Conservation (phyloP, 257 asterid species). For the Primulina huaijiensis region DNA sequence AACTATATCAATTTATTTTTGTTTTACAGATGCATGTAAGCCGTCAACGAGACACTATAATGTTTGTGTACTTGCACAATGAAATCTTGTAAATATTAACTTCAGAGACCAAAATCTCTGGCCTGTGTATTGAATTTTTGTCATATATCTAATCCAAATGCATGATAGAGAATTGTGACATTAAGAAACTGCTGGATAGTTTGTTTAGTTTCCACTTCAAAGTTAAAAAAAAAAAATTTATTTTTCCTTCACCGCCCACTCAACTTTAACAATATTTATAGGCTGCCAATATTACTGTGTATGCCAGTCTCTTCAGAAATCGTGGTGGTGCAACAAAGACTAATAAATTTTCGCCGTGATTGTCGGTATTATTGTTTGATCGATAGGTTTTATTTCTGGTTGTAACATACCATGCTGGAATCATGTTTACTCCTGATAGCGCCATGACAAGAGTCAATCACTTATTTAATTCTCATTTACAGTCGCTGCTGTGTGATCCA, state of each 20-base stretch:
- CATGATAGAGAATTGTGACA: not conserved
- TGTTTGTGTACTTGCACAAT: not conserved
- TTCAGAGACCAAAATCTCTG: not conserved
- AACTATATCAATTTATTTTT: no score
- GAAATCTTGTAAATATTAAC: no score
- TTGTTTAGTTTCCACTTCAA: slow-evolving; percentile 2
- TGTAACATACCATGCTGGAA: not conserved
- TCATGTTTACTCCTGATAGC: slow-evolving; percentile 1
- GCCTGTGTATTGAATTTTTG: no score
- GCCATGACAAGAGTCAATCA: not conserved
- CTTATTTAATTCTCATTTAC: slow-evolving; percentile 15
- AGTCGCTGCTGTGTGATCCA: slow-evolving; percentile 89
- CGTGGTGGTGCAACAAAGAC: not conserved
- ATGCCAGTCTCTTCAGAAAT: not conserved
- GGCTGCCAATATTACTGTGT: not conserved
- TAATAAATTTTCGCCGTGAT: not conserved
- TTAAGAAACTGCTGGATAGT: not conserved
- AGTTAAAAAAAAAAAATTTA: not conserved
- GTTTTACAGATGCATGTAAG: not conserved
- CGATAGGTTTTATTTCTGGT: not conserved
- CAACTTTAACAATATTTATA: not conserved
- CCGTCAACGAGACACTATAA: no score
- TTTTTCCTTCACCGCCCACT: not conserved
- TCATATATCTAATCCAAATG: not conserved
- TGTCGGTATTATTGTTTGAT: not conserved